These are phyloP conservation scores for Thalassiosira delicatula DNA, from an alignment of 352 stramenopile genomes.

Conservation along the genomic window DNA sequence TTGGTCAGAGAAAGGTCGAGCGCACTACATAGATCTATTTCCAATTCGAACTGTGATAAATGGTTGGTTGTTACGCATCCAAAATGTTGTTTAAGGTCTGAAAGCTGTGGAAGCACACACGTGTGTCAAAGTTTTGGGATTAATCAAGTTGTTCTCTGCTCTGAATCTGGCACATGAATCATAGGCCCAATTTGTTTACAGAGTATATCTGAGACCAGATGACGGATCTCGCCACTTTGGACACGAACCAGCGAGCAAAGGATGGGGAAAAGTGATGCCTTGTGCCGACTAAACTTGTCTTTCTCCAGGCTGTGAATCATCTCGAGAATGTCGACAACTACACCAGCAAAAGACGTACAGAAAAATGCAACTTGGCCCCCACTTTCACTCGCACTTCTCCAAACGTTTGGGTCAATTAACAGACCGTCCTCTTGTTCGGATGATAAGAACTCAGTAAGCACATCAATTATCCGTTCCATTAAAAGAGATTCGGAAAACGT, in stretches of 20 bases:
- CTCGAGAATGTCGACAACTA: conserved; percentile 79
- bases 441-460: conserved; percentile 75
- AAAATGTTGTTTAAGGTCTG: too few relatives aligned
- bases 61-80: too few relatives aligned
- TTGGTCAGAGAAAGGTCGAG: too few relatives aligned
- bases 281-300: conserved; percentile 74
- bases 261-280: conserved; percentile 70
- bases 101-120: not conserved
- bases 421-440: conserved; percentile 79
- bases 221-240: conserved; percentile 82
- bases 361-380: conserved; percentile 81
- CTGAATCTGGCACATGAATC: conserved; percentile 37
- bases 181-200: conserved; percentile 69
- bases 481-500: conserved; percentile 78
- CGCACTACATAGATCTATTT: too few relatives aligned
- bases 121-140: not conserved
- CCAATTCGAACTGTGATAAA: too few relatives aligned
- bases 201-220: conserved; percentile 77
- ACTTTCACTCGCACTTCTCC: conserved; percentile 79
- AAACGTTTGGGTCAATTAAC: conserved; percentile 81
- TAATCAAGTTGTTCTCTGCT: conserved; percentile 10
- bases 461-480: conserved; percentile 72
- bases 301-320: conserved; percentile 68
- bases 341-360: conserved; percentile 82
- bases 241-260: conserved; percentile 77